phyloP scores from a whole-genome alignment of 345 rosid species.

The Eucalyptus erythrocorys region DNA sequence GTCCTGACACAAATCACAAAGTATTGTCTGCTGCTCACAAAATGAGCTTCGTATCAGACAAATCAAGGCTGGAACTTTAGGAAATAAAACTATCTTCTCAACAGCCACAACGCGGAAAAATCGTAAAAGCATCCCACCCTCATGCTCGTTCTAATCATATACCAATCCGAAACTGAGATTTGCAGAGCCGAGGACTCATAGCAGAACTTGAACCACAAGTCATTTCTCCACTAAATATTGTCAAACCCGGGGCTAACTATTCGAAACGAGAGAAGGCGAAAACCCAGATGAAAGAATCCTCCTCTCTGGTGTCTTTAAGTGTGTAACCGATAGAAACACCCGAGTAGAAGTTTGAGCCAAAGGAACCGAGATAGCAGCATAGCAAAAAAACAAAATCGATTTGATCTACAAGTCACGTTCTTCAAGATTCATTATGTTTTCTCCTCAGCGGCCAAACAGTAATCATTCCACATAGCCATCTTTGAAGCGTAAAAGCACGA shows the following conservation, averaged over 20 bases:
- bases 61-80: not conserved
- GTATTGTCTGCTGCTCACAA: not conserved
- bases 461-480: not conserved
- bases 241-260: not conserved
- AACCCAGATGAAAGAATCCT: not conserved
- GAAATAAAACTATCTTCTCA: not conserved
- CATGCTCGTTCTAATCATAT: not conserved
- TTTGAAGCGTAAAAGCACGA: not conserved
- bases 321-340: not conserved
- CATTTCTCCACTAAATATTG: not conserved
- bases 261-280: not conserved
- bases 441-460: not conserved
- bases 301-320: not conserved
- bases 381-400: not conserved
- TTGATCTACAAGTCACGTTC: not conserved
- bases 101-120: not conserved
- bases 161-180: not conserved
- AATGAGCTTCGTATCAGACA: not conserved
- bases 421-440: not conserved
- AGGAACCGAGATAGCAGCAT: not conserved
- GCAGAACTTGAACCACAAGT: not conserved
- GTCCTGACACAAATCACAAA: not conserved
- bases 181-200: not conserved
- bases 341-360: not conserved
- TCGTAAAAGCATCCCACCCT: not conserved